Evolutionary conservation across 352 stramenopile species (phyloP), one percentile per base, ranked within the genome.

Genomic region (Globisporangium perplexum): DNA sequence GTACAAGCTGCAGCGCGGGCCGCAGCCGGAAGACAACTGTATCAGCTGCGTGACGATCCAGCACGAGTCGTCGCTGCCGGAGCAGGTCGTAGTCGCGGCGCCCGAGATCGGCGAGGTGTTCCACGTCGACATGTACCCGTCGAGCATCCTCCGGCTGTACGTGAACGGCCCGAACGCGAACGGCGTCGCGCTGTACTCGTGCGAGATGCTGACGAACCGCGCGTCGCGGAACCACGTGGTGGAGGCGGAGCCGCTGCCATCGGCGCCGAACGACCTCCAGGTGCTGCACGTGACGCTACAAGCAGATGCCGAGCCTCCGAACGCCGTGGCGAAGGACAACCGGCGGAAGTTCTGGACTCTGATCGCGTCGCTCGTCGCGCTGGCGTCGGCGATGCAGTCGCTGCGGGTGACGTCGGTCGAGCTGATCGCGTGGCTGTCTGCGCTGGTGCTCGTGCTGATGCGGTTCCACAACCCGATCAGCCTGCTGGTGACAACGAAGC

Each of bases 41-140:
- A 80, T 90, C 41, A 86, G 72, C 42, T 88, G 74, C 41, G 74
- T 88, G n/a, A 90, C 76, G 54, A 53, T 88, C 42, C 79, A 90
- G 63, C 79, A 90, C 52, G 76, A 86, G 54, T 79, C 74, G 4
- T 85, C 75, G 14, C 54, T 90, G 8, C 68, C 79, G 0, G 79
- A 90, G 48, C 53, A 63, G n/a, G 70, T 86, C 8, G 65, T 89
- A 10, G 59, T 55, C 7, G 71, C 71, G 23, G 77, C 80, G 22
- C 78, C 76, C 8, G 55, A 65, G 22, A 51, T 90, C 7, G 69
- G 69, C 14, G 65, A 83, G 47, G 50, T 49, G 4, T 77, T 86
- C 38, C 58, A 72, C n/a, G 74, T 88, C 45, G 72, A 84, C 1
- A 74, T 90, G 72, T 90, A 88, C 52, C 72, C 76, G 1, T 86